These are phyloP conservation scores for Colletotrichum sp. DNA, from an alignment of 2,329 filamentous ascomycete genomes.

Conservation along the genomic window DNA sequence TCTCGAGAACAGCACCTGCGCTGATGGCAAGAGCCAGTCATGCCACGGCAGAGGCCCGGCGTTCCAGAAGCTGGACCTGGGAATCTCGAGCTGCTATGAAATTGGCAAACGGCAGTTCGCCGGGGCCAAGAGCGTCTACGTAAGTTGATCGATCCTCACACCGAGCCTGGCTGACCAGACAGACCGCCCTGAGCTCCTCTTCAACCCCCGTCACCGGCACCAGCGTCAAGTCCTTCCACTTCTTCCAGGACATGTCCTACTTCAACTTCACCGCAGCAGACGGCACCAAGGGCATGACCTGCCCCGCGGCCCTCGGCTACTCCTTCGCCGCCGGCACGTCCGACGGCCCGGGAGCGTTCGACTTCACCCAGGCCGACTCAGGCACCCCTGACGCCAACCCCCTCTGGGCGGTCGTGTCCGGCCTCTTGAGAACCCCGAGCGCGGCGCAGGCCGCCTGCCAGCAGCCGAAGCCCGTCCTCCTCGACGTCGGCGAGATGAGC, in stretches of 20 bases:
- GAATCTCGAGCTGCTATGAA: conserved; percentile 76
- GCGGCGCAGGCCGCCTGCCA: conserved; percentile 78
- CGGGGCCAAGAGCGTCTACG: conserved; percentile 54
- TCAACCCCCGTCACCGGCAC: conserved; percentile 63
- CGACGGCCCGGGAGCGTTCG: conserved; percentile 88
- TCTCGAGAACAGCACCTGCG: conserved; percentile 84
- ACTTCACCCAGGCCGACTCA: conserved; percentile 88
- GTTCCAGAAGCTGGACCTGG: conserved; percentile 71
- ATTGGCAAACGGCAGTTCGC: conserved; percentile 76
- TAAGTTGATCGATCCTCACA: conserved; percentile 32
- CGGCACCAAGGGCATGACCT: conserved; percentile 73
- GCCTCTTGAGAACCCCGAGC: conserved; percentile 73
- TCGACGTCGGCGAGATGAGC: conserved; percentile 85
- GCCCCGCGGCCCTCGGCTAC: conserved; percentile 87
- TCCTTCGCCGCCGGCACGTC: conserved; percentile 93
- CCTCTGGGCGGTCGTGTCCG: conserved; percentile 79
- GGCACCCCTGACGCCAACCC: conserved; percentile 73
- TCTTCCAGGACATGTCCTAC: conserved; percentile 81
- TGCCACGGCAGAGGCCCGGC: conserved; percentile 78
- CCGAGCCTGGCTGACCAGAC: conserved; percentile 34
- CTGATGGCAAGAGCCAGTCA: conserved; percentile 68
- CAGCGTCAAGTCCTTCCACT: conserved; percentile 82
- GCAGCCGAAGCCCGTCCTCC: conserved; percentile 79
- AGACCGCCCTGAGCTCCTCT: conserved; percentile 55
- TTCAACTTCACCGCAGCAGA: conserved; percentile 78